Percentiles rank a stretch among this genome's conserved stretches.
Evolutionary conservation across 176 grass and related monocot species (phyloP).

Genomic region (Phyllostachys edulis): DNA sequence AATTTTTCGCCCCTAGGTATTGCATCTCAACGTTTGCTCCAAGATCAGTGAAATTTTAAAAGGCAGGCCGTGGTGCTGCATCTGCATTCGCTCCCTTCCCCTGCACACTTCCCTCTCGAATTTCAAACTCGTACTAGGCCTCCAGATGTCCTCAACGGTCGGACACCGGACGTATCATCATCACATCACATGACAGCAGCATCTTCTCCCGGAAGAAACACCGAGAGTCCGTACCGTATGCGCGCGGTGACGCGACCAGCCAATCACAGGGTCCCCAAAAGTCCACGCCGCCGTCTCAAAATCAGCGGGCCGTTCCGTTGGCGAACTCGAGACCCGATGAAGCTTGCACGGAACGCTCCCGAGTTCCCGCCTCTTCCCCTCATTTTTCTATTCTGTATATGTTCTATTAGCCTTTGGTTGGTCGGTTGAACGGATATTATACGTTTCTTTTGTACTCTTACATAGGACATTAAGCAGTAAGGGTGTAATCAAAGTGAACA

Average conservation of each 20-base stretch:
- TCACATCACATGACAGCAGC: neutral
- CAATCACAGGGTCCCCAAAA: neutral
- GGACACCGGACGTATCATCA: neutral
- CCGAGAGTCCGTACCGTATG: neutral
- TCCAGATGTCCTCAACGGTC: neutral
- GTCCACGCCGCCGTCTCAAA: constrained; percentile 15
- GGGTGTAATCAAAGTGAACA: too few species aligned
- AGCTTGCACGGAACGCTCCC: constrained; percentile 7
- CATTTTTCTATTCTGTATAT: too few species aligned
- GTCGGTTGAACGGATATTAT: too few species aligned
- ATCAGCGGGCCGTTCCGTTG: neutral
- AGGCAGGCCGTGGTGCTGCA: too few species aligned
- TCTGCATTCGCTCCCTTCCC: neutral
- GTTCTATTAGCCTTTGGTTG: rapidly evolving
- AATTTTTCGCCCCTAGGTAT: too few species aligned
- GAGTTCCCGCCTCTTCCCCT: neutral
- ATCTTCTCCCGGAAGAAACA: constrained; percentile 18
- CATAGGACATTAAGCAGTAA: too few species aligned
- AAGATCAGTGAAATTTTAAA: too few species aligned
- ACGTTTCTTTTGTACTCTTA: too few species aligned
- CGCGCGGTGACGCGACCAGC: neutral
- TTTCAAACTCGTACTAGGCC: neutral
- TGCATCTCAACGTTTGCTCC: too few species aligned
- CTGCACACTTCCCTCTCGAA: neutral
- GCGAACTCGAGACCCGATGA: neutral